Percentiles rank a stretch among this genome's conserved stretches.
These are phyloP conservation scores for Astraeus odoratus DNA, from an alignment of 768 basidiomycete genomes.

Conservation along the genomic window DNA sequence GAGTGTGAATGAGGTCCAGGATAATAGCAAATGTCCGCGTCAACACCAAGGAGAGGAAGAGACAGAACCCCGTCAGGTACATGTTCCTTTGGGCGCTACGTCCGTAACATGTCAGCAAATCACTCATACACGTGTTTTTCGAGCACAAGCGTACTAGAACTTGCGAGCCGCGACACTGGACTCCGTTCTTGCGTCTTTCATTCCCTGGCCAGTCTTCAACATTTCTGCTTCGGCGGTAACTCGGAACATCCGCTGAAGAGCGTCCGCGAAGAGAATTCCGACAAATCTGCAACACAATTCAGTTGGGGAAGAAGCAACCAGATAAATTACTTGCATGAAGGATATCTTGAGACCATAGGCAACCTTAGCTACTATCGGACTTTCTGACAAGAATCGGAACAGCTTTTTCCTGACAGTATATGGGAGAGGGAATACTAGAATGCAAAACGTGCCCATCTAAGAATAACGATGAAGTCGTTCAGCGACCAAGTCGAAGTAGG, in stretches of 20 bases:
- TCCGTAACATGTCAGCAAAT: background rate
- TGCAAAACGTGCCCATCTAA: slow-evolving; percentile 77
- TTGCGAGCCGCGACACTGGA: slow-evolving; percentile 88
- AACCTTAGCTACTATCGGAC: slow-evolving; percentile 67
- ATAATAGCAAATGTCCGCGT: slow-evolving; percentile 90
- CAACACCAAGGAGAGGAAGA: slow-evolving; percentile 94
- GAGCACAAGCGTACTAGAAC: slow-evolving; percentile 69
- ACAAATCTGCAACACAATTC: slow-evolving; percentile 53
- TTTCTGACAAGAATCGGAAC: slow-evolving; percentile 68
- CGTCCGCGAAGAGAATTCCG: slow-evolving; percentile 82
- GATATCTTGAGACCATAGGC: slow-evolving; percentile 91
- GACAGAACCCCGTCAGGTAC: slow-evolving; percentile 87
- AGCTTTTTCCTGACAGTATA: slow-evolving; percentile 61
- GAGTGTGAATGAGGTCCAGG: slow-evolving; percentile 83
- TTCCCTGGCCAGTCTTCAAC: slow-evolving; percentile 48
- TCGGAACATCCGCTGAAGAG: slow-evolving; percentile 88
- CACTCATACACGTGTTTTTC: background rate
- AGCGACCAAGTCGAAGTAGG: background rate
- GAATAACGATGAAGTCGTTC: background rate
- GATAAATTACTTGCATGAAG: slow-evolving; percentile 61
- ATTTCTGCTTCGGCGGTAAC: slow-evolving; percentile 65
- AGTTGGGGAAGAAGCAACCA: background rate
- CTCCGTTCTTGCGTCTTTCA: slow-evolving; percentile 66
- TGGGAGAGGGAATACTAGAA: slow-evolving; percentile 83
- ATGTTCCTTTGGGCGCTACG: slow-evolving; percentile 79